Percentiles rank a stretch among this genome's conserved stretches.
Evolutionary conservation across 345 rosid species (phyloP).

Genomic region (Gossypium stocksii): DNA sequence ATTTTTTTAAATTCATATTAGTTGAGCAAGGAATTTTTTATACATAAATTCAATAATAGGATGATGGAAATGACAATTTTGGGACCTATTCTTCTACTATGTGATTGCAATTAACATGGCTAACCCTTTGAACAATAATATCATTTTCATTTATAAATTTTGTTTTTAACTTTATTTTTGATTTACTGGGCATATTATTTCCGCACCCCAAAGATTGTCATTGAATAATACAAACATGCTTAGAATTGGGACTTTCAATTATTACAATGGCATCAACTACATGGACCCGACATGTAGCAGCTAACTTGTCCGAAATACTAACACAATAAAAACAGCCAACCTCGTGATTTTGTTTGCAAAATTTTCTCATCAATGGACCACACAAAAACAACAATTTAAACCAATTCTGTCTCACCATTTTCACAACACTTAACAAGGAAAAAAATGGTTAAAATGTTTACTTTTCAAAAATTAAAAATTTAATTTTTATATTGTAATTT

Average conservation of each 20-base stretch:
- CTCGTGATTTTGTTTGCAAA: slow-evolving; percentile 10
- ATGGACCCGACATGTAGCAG: slow-evolving; percentile 4
- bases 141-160: background rate
- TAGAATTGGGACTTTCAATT: background rate
- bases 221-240: background rate
- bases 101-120: too few relatives aligned
- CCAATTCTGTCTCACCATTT: slow-evolving; percentile 7
- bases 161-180: background rate
- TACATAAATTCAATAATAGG: too few relatives aligned
- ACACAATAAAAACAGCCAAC: slow-evolving; percentile 7
- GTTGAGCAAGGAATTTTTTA: too few relatives aligned
- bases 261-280: background rate
- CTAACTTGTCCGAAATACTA: background rate
- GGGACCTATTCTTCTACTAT: too few relatives aligned
- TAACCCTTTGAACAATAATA: background rate
- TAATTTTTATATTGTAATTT: too few relatives aligned
- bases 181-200: background rate
- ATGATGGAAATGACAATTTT: too few relatives aligned
- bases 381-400: background rate
- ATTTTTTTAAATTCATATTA: too few relatives aligned
- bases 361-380: slow-evolving; percentile 14
- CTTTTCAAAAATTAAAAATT: too few relatives aligned
- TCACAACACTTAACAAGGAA: slow-evolving; percentile 13
- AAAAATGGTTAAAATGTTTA: background rate
- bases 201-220: too few relatives aligned